Evolutionary conservation across 2,329 filamentous ascomycete species (phyloP).

Genomic region (Meredithiella fracta): DNA sequence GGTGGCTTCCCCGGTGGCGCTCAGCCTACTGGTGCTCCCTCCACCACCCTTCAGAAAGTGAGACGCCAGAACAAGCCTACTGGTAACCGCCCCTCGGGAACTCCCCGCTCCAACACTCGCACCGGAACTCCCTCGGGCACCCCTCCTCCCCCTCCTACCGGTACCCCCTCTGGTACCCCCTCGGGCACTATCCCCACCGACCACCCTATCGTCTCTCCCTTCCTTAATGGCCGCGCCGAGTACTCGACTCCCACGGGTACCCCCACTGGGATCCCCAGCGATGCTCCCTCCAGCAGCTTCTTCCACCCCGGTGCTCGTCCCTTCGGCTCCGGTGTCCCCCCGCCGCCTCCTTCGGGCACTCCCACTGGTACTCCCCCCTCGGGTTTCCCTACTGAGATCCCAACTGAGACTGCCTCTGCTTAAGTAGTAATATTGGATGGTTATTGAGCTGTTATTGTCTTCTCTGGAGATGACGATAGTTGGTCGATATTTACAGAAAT

Average conservation of each 20-base stretch:
- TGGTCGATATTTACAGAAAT: too few relatives aligned
- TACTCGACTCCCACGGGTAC: constrained; percentile 2
- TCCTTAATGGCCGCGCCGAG: neutral
- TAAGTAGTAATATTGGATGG: neutral
- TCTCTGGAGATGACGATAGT: too few relatives aligned
- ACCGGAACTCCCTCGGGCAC: neutral
- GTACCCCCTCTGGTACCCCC: too few relatives aligned
- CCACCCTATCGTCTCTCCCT: neutral
- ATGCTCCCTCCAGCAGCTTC: neutral
- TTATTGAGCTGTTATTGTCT: neutral
- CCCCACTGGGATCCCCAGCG: neutral
- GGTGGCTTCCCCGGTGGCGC: constrained; percentile 4
- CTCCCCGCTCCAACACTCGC: too few relatives aligned
- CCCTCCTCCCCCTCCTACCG: neutral
- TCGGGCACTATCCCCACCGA: neutral
- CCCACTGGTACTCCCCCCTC: constrained; percentile 2
- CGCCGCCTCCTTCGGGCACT: neutral
- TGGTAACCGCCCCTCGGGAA: neutral
- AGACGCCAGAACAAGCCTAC: constrained; percentile 4
- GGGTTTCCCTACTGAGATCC: neutral
- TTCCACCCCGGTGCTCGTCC: constrained; percentile 1
- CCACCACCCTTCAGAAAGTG: constrained; percentile 9
- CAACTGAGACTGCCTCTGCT: constrained; percentile 6
- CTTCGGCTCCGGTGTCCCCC: constrained; percentile 1
- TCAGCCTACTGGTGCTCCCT: neutral